A percentile compares a stretch with the other conserved stretches of the same genome.
These are phyloP conservation scores for Thozetella sp. DNA, from an alignment of 495 filamentous ascomycete species.

Conservation along the genomic window DNA sequence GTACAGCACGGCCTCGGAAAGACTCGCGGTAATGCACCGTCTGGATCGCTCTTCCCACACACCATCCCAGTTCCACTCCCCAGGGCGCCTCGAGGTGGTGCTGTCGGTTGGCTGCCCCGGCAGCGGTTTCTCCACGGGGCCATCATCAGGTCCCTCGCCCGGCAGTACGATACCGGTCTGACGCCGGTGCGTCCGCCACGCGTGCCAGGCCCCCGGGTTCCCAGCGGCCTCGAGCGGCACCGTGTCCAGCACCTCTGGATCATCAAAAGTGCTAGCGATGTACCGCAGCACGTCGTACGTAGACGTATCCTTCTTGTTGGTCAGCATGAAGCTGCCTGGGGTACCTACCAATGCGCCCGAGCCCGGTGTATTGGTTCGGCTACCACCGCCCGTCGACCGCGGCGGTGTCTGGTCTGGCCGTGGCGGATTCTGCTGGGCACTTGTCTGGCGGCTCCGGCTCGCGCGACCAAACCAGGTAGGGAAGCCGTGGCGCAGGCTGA, in stretches of 20 bases:
- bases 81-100: conserved; percentile 55
- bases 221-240: conserved; percentile 81
- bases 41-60: conserved; percentile 87
- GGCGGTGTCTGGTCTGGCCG: conserved; percentile 28
- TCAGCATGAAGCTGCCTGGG: conserved; percentile 8
- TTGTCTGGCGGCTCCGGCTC: conserved; percentile 27
- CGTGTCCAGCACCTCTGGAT: conserved; percentile 73
- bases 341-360: conserved; percentile 23
- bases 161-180: conserved; percentile 24
- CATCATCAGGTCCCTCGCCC: conserved; percentile 6
- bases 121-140: background rate
- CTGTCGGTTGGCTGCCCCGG: conserved; percentile 20
- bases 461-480: conserved; percentile 76
- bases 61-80: conserved; percentile 95
- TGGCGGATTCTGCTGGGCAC: conserved; percentile 18
- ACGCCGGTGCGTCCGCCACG: conserved; percentile 73
- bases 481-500: conserved; percentile 87
- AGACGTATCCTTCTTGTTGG: conserved; percentile 31
- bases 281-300: conserved; percentile 74
- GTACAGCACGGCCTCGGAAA: conserved; percentile 76
- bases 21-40: conserved; percentile 72
- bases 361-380: conserved; percentile 25
- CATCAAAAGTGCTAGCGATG: conserved; percentile 78
- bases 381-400: conserved; percentile 24
- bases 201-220: conserved; percentile 88